phyloP scores from a whole-genome alignment of 2,329 filamentous ascomycete genomes.

The Aspergillus felis region DNA sequence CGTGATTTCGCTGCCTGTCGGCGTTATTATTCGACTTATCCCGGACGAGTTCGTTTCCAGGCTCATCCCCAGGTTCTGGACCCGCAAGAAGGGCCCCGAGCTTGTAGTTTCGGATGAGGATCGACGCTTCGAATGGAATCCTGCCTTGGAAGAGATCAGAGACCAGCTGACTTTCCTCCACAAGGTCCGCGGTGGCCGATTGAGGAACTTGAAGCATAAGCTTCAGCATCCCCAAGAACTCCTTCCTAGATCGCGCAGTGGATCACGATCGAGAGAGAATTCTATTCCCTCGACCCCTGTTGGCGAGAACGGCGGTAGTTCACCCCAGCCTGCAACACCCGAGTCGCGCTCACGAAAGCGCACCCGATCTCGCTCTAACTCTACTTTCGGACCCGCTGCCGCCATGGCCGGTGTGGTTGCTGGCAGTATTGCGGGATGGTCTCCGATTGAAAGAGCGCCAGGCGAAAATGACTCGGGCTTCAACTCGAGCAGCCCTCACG shows the following conservation, averaged over 20 bases:
- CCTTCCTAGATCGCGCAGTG: constrained; percentile 42
- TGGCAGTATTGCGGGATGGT: constrained; percentile 64
- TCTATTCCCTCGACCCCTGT: constrained; percentile 55
- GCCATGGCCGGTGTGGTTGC: constrained; percentile 65
- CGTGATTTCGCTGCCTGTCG: constrained; percentile 63
- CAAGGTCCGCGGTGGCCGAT: constrained; percentile 59
- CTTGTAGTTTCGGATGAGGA: constrained; percentile 46
- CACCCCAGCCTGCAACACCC: constrained; percentile 49
- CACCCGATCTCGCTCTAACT: constrained; percentile 57
- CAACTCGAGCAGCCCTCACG: constrained; percentile 32
- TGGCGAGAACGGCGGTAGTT: constrained; percentile 42
- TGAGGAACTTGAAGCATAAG: constrained; percentile 58
- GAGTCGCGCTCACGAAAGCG: constrained; percentile 48
- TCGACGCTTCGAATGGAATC: constrained; percentile 53
- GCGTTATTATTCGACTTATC: constrained; percentile 56
- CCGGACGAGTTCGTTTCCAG: constrained; percentile 53
- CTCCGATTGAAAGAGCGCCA: constrained; percentile 51
- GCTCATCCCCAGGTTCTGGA: constrained; percentile 39
- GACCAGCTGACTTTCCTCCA: constrained; percentile 63
- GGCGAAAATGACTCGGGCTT: constrained; percentile 38
- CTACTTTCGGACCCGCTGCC: constrained; percentile 55
- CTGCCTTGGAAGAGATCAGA: constrained; percentile 59
- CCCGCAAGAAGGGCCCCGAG: constrained; percentile 38
- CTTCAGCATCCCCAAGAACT: constrained; percentile 54
- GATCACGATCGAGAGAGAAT: constrained; percentile 38